Evolutionary conservation across 805 yeast species (phyloP).

Genomic region (Kurtzmaniella cleridarum): DNA sequence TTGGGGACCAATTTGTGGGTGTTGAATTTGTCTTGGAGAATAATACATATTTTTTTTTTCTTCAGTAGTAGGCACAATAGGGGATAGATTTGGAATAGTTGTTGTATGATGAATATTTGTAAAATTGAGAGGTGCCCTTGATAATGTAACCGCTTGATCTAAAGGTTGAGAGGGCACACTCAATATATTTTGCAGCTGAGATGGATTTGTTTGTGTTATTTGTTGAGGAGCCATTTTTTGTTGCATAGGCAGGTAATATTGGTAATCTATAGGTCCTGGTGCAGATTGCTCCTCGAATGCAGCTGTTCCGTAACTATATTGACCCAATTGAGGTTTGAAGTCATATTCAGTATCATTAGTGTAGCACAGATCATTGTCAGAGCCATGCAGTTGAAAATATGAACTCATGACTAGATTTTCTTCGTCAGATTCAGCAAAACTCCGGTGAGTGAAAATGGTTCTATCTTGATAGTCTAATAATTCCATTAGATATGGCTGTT

Average conservation of each 20-base stretch:
- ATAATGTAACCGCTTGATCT: not conserved
- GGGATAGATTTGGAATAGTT: not conserved
- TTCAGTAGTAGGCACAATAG: too few relatives aligned
- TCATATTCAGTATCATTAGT: constrained; percentile 5
- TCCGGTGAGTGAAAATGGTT: constrained; percentile 2
- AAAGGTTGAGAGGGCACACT: not conserved
- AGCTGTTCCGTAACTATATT: constrained; percentile 1
- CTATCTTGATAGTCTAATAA: constrained; percentile 4
- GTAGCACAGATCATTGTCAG: constrained; percentile 5
- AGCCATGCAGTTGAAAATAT: constrained; percentile 2
- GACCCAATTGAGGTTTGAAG: not conserved
- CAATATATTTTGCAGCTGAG: not conserved
- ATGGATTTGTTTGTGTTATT: not conserved
- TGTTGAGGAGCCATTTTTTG: constrained; percentile 1
- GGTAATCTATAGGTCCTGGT: not conserved
- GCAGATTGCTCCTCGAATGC: constrained; percentile 1
- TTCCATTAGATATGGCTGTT: constrained; percentile 3
- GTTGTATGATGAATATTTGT: not conserved
- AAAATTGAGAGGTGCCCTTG: not conserved
- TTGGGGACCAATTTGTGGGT: not conserved
- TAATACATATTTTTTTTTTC: not conserved
- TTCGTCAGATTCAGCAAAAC: constrained; percentile 5
- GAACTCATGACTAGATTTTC: constrained; percentile 4
- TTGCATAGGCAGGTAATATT: constrained; percentile 1
- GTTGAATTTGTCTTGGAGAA: not conserved